phyloP scores from a whole-genome alignment of 116 monocot species.

The Trichopus zeylanicus region DNA sequence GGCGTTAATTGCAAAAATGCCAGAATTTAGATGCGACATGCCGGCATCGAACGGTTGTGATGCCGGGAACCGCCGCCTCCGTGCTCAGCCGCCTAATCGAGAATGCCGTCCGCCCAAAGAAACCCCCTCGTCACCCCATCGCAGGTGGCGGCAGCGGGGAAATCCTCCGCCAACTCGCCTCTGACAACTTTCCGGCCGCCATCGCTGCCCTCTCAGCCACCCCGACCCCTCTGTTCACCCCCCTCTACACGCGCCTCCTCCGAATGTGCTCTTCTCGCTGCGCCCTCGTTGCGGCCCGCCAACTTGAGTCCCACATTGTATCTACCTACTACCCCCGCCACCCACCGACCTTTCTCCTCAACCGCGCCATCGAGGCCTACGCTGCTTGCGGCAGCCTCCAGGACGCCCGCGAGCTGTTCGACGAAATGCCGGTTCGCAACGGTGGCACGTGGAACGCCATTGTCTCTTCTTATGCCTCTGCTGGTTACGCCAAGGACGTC shows the following conservation, averaged over 20 bases:
- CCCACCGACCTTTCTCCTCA: constrained; percentile 63
- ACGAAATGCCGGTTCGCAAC: constrained; percentile 56
- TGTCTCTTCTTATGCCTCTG: constrained; percentile 34
- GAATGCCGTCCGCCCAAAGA: constrained; percentile 5
- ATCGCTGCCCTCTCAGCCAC: constrained; percentile 22
- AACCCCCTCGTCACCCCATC: neutral
- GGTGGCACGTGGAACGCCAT: constrained; percentile 81
- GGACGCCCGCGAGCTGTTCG: constrained; percentile 67
- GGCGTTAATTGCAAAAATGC: no score
- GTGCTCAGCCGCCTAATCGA: constrained; percentile 26
- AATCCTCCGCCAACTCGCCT: constrained; percentile 23
- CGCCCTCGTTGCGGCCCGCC: constrained; percentile 30
- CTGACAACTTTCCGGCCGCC: constrained; percentile 24
- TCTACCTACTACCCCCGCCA: constrained; percentile 16
- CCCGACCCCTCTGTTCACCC: constrained; percentile 12
- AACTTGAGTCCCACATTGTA: constrained; percentile 42
- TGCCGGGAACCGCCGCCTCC: constrained; percentile 16
- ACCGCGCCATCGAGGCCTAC: constrained; percentile 63
- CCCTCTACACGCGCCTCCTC: constrained; percentile 38
- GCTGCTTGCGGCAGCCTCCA: constrained; percentile 25
- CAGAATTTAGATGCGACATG: no score
- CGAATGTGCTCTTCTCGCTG: constrained; percentile 21
- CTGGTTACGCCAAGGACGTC: constrained; percentile 23
- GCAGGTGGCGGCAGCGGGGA: neutral
- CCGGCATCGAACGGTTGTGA: neutral